Evolutionary conservation across 108 stramenopile species (phyloP).

Genomic region (Nitzschia sp.): DNA sequence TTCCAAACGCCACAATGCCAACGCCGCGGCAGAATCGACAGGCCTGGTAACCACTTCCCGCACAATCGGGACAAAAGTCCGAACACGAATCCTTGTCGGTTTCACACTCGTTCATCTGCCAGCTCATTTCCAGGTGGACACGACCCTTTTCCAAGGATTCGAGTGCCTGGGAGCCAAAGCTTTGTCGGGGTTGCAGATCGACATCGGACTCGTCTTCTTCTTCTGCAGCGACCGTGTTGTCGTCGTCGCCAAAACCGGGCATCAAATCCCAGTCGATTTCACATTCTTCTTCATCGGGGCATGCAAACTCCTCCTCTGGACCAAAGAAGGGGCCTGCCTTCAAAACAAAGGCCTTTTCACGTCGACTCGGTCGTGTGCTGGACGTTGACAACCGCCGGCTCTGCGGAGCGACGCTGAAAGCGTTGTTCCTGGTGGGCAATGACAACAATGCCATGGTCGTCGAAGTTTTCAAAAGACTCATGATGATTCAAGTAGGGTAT

Average conservation of each 20-base stretch:
- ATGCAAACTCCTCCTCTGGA: constrained; percentile 13
- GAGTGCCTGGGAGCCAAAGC: background rate
- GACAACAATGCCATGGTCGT: background rate
- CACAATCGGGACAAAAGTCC: constrained; percentile 27
- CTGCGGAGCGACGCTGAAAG: background rate
- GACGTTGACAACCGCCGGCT: no score
- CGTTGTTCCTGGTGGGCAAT: background rate
- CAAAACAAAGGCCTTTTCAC: background rate
- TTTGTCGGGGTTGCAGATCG: constrained; percentile 8
- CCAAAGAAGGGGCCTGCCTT: constrained; percentile 15
- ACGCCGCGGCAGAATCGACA: constrained; percentile 41
- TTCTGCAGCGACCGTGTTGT: background rate
- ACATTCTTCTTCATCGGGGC: constrained; percentile 39
- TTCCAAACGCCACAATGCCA: constrained; percentile 16
- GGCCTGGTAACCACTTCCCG: constrained; percentile 20
- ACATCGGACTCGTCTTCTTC: background rate
- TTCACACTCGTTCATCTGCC: constrained; percentile 36
- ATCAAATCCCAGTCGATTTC: constrained; percentile 41
- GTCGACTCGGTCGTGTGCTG: no score
- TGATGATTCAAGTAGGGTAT: background rate
- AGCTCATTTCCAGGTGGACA: constrained; percentile 29
- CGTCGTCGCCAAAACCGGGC: constrained; percentile 29
- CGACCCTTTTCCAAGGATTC: constrained; percentile 20
- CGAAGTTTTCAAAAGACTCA: background rate
- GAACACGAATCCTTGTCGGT: constrained; percentile 22